Base-by-base conservation (phyloP, 805 yeast genomes). In the Hagleromyces aurorensis region DNA sequence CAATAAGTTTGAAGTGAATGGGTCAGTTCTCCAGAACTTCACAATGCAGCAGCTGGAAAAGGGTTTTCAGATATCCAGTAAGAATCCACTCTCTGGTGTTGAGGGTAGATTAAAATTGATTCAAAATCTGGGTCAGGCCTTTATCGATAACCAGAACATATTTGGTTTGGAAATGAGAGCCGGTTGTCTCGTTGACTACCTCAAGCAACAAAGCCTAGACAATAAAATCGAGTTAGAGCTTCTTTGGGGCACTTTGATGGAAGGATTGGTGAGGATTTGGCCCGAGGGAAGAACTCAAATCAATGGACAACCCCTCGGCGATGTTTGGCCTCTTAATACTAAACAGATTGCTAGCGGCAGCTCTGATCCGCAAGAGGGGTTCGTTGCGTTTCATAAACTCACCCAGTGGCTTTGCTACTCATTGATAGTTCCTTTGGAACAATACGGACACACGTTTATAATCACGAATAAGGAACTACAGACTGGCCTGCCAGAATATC, bases 361-460 rank as follows among this genome's bases (percentile, higher is more conserved):
- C 8, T n/a, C 27, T n/a, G 23, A 37, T 5, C 11, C 18, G 12
- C 38, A 58, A 39, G 53, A 58, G 11, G 55, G 56, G 24, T 65
- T 75, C 26, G 72, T 72, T 11, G 75, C 81, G 3, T 75, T 75
- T 52, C 82, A 75, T 43, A 75, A 76, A 36, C 58, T 76, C 21
- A 72, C 79, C 0, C 83, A 75, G 50, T 75, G 82, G 82, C 56
- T 75, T 7, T 68, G 78, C 13, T 75, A 75, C 46, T 75, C 82
- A 2, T 49, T 75, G 29, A 46, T 75, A 12, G 62, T 65, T 9
- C 81, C 80, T 5, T 53, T 76, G 25, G 60, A 57, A 29, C 51
- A 57, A 11, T 66, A 52, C 35, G 76, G 74, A 4, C 52, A 62
- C 31, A 38, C 41, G 19, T 62, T 71, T 42, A 41, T 41, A 7